Conservation (phyloP, 2,329 filamentous ascomycete species). For the Scedosporium dehoogii region DNA sequence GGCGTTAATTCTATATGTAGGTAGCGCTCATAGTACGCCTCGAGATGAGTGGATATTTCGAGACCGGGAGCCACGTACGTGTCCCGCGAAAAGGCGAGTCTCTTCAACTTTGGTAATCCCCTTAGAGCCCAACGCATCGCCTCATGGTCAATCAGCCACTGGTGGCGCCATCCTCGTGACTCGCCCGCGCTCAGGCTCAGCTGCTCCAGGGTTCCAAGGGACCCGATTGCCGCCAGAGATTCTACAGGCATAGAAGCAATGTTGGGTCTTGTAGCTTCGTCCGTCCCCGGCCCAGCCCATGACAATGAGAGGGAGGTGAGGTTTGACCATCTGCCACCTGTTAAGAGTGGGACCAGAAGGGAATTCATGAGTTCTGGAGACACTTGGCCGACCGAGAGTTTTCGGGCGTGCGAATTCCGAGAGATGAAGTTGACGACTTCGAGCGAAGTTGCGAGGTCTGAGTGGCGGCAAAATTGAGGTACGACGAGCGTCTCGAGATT, state of each 20-base stretch:
- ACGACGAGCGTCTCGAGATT: neutral
- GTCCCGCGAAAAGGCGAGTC: neutral
- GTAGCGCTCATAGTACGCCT: neutral
- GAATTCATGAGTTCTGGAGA: neutral
- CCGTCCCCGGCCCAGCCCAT: neutral
- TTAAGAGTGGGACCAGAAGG: neutral
- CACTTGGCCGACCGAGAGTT: neutral
- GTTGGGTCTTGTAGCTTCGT: neutral
- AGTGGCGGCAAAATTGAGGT: neutral
- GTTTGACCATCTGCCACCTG: neutral
- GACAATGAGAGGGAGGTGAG: neutral
- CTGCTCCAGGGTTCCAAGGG: neutral
- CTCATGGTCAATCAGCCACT: neutral
- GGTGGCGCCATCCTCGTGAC: neutral
- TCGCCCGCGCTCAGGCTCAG: neutral
- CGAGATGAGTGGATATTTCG: neutral
- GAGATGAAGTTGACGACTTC: neutral
- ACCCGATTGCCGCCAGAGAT: neutral
- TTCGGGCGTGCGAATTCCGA: neutral
- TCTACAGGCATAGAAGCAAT: neutral
- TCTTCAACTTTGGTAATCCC: neutral
- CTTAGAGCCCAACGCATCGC: neutral
- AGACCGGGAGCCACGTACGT: neutral
- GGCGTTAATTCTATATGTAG: neutral
- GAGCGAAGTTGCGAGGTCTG: neutral